Evolutionary conservation across 805 yeast genomes (phyloP).

Genomic region (Nakazawaea ambrosiae): DNA sequence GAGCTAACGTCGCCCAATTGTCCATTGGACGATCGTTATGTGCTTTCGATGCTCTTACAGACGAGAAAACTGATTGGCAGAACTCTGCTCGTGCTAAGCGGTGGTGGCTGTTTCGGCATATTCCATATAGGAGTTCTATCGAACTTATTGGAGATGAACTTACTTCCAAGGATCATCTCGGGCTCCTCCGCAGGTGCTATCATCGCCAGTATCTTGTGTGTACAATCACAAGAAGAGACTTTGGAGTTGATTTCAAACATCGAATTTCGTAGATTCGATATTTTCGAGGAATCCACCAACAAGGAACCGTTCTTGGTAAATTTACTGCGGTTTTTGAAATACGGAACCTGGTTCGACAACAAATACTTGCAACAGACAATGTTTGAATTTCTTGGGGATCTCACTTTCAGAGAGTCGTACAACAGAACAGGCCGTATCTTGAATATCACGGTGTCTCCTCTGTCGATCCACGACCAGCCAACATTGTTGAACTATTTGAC

Average conservation of each 20-base stretch:
- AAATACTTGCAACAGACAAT: conserved; percentile 64
- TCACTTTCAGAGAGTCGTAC: conserved; percentile 91
- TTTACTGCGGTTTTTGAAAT: conserved; percentile 61
- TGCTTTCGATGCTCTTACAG: conserved; percentile 74
- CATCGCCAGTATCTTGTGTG: conserved; percentile 82
- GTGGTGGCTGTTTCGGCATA: conserved; percentile 92
- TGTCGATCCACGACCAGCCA: conserved; percentile 87
- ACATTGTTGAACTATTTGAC: conserved; percentile 72
- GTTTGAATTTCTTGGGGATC: conserved; percentile 74
- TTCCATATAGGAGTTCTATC: conserved; percentile 89
- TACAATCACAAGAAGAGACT: conserved; percentile 69
- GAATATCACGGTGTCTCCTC: conserved; percentile 90
- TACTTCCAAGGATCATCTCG: conserved; percentile 80
- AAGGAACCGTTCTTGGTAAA: conserved; percentile 46
- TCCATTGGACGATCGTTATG: conserved; percentile 56
- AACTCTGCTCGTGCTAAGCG: conserved; percentile 90
- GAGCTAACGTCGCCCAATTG: conserved; percentile 31
- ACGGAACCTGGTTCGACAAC: conserved; percentile 87
- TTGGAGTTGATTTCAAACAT: conserved; percentile 51
- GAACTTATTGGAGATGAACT: conserved; percentile 63
- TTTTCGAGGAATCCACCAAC: conserved; percentile 41
- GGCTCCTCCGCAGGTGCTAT: conserved; percentile 97
- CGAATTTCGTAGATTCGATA: conserved; percentile 46
- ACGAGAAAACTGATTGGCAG: conserved; percentile 89
- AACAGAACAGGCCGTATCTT: conserved; percentile 90